Evolutionary conservation across 2,329 filamentous ascomycete genomes (phyloP).

Genomic region (Clonostachys solani): DNA sequence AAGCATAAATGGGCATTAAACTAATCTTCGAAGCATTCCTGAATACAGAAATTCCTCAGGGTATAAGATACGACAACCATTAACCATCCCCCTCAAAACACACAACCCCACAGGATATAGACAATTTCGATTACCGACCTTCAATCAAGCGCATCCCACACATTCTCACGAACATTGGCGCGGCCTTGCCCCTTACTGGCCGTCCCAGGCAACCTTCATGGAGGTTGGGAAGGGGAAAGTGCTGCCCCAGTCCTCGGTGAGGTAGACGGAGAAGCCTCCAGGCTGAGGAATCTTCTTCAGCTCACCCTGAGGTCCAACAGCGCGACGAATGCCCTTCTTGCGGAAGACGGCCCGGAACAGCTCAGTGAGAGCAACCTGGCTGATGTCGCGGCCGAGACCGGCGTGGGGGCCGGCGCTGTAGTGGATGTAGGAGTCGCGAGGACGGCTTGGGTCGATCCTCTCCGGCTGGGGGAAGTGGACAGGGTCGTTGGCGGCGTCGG

Average conservation of each 20-base stretch:
- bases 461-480: constrained; percentile 57
- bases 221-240: constrained; percentile 40
- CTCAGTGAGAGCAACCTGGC: constrained; percentile 58
- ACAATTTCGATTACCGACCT: no score
- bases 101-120: no score
- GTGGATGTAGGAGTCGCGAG: constrained; percentile 60
- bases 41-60: no score
- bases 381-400: constrained; percentile 57
- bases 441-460: constrained; percentile 57
- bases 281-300: constrained; percentile 59
- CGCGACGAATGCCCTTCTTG: constrained; percentile 55
- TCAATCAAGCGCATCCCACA: no score
- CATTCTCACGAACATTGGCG: neutral
- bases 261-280: constrained; percentile 54
- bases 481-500: constrained; percentile 49
- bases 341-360: constrained; percentile 65
- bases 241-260: constrained; percentile 61
- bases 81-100: no score
- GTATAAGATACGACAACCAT: no score
- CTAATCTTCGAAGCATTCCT: no score
- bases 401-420: constrained; percentile 60
- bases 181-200: constrained; percentile 10
- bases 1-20: no score
- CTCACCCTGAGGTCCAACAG: constrained; percentile 59
- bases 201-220: constrained; percentile 52